Conservation (phyloP, 208 protist genomes). For the Trypanosoma mega region DNA sequence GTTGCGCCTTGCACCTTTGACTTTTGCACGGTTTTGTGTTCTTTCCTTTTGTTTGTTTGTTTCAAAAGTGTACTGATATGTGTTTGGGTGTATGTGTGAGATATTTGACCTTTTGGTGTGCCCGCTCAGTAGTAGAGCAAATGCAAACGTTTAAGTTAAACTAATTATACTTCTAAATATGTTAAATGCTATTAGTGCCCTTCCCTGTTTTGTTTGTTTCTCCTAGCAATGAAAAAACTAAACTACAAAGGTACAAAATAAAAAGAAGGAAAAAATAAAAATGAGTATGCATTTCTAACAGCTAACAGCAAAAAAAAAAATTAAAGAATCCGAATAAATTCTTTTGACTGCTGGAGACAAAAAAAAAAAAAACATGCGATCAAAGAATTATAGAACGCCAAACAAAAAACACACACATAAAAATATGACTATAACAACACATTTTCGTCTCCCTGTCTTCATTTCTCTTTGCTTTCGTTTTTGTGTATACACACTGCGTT, state of each 20-base stretch:
- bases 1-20: no score
- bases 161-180: no score
- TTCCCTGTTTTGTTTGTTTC: not conserved
- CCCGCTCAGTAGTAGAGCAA: no score
- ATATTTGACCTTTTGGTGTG: no score
- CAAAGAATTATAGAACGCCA: not conserved
- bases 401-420: not conserved
- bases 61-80: no score
- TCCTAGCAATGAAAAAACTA: not conserved
- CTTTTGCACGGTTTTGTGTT: no score
- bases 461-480: not conserved
- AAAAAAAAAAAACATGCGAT: not conserved
- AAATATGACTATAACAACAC: not conserved
- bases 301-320: not conserved
- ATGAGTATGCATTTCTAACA: no score
- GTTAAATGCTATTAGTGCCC: no score
- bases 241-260: conserved; percentile 6
- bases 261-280: conserved; percentile 13
- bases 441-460: not conserved
- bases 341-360: not conserved
- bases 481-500: no score
- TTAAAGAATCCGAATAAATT: not conserved
- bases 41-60: no score
- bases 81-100: no score
- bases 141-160: no score